Base-by-base conservation (phyloP, 2,329 filamentous ascomycete genomes). In the Xylariaceae sp. region DNA sequence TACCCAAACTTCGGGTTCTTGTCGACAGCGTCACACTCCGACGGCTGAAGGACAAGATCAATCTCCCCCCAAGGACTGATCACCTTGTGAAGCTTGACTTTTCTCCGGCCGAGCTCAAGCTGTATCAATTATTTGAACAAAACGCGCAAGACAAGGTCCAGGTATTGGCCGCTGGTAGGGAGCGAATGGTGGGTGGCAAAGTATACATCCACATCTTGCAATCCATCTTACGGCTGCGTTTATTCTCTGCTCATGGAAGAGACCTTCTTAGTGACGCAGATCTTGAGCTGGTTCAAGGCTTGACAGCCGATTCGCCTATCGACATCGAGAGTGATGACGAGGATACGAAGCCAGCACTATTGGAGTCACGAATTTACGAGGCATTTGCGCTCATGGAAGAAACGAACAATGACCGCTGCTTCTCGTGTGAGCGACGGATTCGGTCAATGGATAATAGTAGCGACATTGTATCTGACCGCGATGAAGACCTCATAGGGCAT, bases 1-100 rank as follows among this genome's bases (percentile, higher is more conserved):
- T 97, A 1, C 85, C 88, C 3, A 94, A 92, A 71, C 80, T 99
- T 37, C 89, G 93, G 35, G 81, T 97, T 9, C 82, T 99, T 0
- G 92, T 99, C 7, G 90, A 96, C 70, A 94, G 90, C n/a, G 89
- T 99, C 65, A 97, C 94, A 0, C 79, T 99, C 8, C 88, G 94
- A 30, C 89, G 94, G 18, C 80, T 94, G 39, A 97, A 97, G 73
- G 91, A 97, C 73, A 92, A 88, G 73, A 92, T 97, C 61, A 81
- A 95, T 67, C 78, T 99, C 1, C 90, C 91, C 1, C 79, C 82
- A 18, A 85, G 91, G 15, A 80, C 82, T 9, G 93, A 97, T 69
- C 77, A 87, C 9, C 82, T 92, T 8, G 78, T 93, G 4, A 83
- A 78, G 62, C 83, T 99, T 3, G 78, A 88, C 1, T 97, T 97